These are phyloP conservation scores for Leccinum aurantiacum DNA, from an alignment of 768 basidiomycete species.

Conservation along the genomic window DNA sequence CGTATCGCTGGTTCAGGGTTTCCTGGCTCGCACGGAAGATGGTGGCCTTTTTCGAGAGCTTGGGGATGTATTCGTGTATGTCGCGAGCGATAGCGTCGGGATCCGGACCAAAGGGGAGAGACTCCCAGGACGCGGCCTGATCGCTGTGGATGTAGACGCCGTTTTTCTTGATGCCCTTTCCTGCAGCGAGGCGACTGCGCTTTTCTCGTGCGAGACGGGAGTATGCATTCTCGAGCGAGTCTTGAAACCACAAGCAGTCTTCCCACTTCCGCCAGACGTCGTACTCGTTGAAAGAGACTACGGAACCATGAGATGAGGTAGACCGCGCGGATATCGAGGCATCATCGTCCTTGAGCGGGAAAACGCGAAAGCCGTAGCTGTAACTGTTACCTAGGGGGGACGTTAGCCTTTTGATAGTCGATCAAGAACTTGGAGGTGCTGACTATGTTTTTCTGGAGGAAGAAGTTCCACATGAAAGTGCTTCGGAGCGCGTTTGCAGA, in stretches of 20 bases:
- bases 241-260: conserved; percentile 78
- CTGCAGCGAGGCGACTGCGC: conserved; percentile 61
- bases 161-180: conserved; percentile 74
- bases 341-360: conserved; percentile 41
- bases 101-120: conserved; percentile 80
- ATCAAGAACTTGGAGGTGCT: conserved; percentile 15
- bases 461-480: conserved; percentile 61
- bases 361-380: conserved; percentile 64
- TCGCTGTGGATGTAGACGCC: conserved; percentile 69
- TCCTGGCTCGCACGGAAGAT: conserved; percentile 71
- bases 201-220: conserved; percentile 61
- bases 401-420: conserved; percentile 2
- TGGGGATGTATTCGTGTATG: conserved; percentile 65
- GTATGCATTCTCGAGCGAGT: conserved; percentile 66
- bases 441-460: conserved; percentile 57
- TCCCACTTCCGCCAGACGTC: conserved; percentile 83
- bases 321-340: conserved; percentile 20
- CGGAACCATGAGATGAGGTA: conserved; percentile 38
- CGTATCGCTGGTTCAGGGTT: conserved; percentile 59
- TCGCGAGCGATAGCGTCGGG: conserved; percentile 70
- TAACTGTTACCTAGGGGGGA: conserved; percentile 45
- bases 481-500: conserved; percentile 57
- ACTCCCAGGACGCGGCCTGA: conserved; percentile 80
- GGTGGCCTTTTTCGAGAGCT: conserved; percentile 67
- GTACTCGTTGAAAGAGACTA: conserved; percentile 48